Percentiles rank a stretch among this genome's conserved stretches.
These are phyloP conservation scores for Leucogyrophana mollusca DNA, from an alignment of 768 basidiomycete species.

Conservation along the genomic window DNA sequence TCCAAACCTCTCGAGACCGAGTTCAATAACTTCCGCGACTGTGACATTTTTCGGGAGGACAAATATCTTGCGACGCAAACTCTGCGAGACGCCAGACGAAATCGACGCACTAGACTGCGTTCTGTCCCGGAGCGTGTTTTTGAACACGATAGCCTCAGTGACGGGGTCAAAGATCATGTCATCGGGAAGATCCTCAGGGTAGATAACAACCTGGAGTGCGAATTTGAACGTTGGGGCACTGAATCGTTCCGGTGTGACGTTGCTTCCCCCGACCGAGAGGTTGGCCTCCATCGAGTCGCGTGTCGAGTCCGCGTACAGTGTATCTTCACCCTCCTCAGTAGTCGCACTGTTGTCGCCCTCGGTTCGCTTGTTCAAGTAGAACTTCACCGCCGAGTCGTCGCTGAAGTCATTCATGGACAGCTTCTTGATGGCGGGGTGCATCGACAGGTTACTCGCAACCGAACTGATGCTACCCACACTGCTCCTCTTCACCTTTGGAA, in stretches of 20 bases:
- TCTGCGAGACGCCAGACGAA: conserved; percentile 56
- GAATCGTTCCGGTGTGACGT: conserved; percentile 69
- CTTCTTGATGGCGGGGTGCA: conserved; percentile 94
- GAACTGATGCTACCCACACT: conserved; percentile 93
- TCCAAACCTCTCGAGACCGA: conserved; percentile 89
- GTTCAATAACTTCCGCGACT: conserved; percentile 94
- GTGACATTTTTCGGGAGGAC: conserved; percentile 93
- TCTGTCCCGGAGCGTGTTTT: conserved; percentile 63
- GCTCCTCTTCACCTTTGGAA: conserved; percentile 88
- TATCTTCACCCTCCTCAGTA: conserved; percentile 45
- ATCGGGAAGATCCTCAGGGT: conserved; percentile 89
- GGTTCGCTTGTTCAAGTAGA: conserved; percentile 80
- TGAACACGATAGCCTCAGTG: conserved; percentile 93
- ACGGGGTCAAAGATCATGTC: conserved; percentile 92
- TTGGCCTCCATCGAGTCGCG: conserved; percentile 29
- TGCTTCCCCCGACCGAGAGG: conserved; percentile 29
- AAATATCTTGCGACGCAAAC: conserved; percentile 76
- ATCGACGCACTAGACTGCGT: conserved; percentile 38
- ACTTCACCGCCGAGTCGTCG: conserved; percentile 95
- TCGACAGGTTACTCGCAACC: conserved; percentile 86
- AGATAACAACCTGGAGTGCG: conserved; percentile 82
- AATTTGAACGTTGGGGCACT: conserved; percentile 84
- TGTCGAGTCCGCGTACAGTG: conserved; percentile 35
- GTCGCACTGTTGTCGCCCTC: conserved; percentile 45
- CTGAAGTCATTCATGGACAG: conserved; percentile 97